Conservation (phyloP, 1,284 basidiomycete species). For the Fereydounia khargensis region DNA sequence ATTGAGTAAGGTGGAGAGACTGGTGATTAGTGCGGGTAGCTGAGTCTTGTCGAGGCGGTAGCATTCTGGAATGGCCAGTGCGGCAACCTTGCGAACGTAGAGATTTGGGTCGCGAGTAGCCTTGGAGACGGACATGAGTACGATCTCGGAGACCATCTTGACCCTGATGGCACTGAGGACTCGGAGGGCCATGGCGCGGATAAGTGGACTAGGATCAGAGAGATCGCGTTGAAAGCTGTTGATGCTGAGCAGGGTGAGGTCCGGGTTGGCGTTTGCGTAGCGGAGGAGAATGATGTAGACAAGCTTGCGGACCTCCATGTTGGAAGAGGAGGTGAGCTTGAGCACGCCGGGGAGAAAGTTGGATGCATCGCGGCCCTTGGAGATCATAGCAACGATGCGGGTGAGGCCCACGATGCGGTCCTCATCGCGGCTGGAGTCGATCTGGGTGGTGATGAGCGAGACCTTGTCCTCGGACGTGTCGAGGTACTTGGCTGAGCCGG, state of each 20-base stretch:
- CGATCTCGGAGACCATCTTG: constrained; percentile 78
- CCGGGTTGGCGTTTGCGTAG: constrained; percentile 72
- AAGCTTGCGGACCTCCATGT: constrained; percentile 88
- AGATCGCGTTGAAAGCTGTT: constrained; percentile 99
- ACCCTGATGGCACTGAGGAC: constrained; percentile 88
- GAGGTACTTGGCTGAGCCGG: constrained; percentile 43
- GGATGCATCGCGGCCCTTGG: constrained; percentile 85
- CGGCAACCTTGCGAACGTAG: constrained; percentile 88
- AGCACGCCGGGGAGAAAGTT: constrained; percentile 64
- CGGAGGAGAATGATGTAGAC: constrained; percentile 95
- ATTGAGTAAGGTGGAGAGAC: constrained; percentile 72
- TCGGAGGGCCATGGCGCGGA: constrained; percentile 85
- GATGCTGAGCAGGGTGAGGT: constrained; percentile 91
- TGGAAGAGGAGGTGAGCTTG: constrained; percentile 54
- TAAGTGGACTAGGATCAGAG: constrained; percentile 80
- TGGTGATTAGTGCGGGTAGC: constrained; percentile 70
- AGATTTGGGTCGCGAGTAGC: constrained; percentile 85
- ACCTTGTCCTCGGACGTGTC: constrained; percentile 46
- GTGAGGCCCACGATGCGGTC: constrained; percentile 48
- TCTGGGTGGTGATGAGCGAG: constrained; percentile 33
- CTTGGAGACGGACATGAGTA: constrained; percentile 84
- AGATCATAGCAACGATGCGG: constrained; percentile 65
- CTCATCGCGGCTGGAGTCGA: constrained; percentile 46
- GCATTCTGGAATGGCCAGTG: constrained; percentile 77
- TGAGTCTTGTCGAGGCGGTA: constrained; percentile 68